Conservation (phyloP, 2,329 filamentous ascomycete genomes). For the Didymella pinodella region DNA sequence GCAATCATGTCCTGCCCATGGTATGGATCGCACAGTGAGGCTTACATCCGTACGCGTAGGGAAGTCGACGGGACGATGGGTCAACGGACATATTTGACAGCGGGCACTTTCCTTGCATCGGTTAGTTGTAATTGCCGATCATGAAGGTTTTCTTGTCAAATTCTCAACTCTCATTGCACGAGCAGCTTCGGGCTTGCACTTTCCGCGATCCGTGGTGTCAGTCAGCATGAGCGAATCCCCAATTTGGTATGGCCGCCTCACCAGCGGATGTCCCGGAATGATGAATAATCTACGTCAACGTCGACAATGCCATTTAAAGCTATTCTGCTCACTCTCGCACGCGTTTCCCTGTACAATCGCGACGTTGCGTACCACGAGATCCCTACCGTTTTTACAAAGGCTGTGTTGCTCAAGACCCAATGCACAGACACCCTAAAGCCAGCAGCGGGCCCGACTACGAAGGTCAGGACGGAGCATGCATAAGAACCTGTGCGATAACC, state of each 20-base stretch:
- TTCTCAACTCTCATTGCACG: neutral
- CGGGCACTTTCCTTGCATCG: constrained; percentile 9
- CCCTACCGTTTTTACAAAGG: neutral
- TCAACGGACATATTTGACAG: neutral
- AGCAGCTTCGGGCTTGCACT: constrained; percentile 4
- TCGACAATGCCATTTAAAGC: constrained; percentile 1
- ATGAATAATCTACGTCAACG: constrained; percentile 16
- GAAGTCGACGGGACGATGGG: neutral
- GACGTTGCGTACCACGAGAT: neutral
- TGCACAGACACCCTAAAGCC: too few species aligned
- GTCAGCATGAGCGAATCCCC: constrained; percentile 5
- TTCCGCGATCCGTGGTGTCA: constrained; percentile 14
- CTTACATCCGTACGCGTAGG: neutral
- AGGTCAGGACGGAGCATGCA: neutral
- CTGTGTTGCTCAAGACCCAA: neutral
- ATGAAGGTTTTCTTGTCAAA: neutral
- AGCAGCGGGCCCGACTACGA: neutral
- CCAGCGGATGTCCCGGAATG: constrained; percentile 11
- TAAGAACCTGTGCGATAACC: neutral
- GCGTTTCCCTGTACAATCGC: neutral
- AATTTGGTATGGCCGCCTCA: constrained; percentile 3
- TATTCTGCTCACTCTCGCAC: neutral
- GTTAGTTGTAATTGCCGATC: constrained; percentile 6
- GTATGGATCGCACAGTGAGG: neutral
- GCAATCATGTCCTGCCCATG: neutral